A percentile compares a stretch with the other conserved stretches of the same genome.
Conservation (phyloP, 768 basidiomycete species). For the Tremella yokohamensis region DNA sequence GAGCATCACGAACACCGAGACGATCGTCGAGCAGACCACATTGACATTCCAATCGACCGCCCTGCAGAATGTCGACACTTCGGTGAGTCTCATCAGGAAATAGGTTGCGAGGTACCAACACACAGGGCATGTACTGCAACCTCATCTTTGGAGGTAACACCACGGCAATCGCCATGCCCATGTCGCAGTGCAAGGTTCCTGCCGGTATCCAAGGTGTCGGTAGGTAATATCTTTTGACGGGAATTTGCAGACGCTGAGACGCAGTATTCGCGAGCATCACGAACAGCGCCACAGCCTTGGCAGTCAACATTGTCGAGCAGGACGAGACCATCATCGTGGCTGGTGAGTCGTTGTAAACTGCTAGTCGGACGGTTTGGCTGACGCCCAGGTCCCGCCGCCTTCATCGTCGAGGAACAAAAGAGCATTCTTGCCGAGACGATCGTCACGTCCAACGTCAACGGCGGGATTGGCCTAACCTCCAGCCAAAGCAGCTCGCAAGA, state of each 20-base stretch:
- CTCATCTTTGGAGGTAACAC: conserved; percentile 31
- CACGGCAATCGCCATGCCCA: conserved; percentile 21
- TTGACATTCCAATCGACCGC: conserved; percentile 18
- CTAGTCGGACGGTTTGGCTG: conserved; percentile 4
- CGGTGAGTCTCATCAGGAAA: conserved; percentile 1
- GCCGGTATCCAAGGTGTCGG: conserved; percentile 22
- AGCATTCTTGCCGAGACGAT: conserved; percentile 2
- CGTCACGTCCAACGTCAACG: background rate
- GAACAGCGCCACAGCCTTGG: conserved; percentile 16
- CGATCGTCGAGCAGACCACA: conserved; percentile 10
- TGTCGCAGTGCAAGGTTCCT: conserved; percentile 28
- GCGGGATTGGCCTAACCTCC: background rate
- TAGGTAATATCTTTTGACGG: conserved; percentile 7
- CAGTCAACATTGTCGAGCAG: conserved; percentile 26
- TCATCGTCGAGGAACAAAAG: conserved; percentile 5
- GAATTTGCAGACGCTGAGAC: background rate
- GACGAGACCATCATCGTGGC: conserved; percentile 21
- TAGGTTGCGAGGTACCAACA: background rate
- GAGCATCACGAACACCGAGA: conserved; percentile 17
- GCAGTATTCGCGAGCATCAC: conserved; percentile 25
- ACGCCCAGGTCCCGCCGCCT: conserved; percentile 2
- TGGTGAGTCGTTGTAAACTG: conserved; percentile 6
- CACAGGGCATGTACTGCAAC: conserved; percentile 26
- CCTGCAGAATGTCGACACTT: conserved; percentile 10
- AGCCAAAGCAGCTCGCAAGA: background rate